Conservation (phyloP, 495 filamentous ascomycete genomes). For the Recurvomyces mirabilis region DNA sequence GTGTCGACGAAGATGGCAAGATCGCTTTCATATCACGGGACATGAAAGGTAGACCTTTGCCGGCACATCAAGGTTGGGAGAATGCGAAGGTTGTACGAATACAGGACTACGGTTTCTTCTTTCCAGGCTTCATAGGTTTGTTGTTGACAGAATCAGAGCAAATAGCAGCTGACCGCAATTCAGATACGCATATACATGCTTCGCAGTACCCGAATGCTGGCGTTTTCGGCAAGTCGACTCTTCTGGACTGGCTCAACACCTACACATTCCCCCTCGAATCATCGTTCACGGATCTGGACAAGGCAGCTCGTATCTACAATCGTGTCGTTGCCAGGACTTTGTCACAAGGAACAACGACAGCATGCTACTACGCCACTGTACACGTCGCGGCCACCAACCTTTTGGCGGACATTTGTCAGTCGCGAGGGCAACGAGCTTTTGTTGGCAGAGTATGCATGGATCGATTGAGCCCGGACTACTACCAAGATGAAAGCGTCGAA, state of each 20-base stretch:
- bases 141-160: neutral
- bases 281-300: slow-evolving; percentile 45
- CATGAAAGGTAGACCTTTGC: slow-evolving; percentile 29
- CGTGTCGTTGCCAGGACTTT: slow-evolving; percentile 68
- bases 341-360: slow-evolving; percentile 79
- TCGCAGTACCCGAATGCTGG: slow-evolving; percentile 87
- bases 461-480: slow-evolving; percentile 56
- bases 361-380: slow-evolving; percentile 84
- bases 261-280: slow-evolving; percentile 95
- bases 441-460: slow-evolving; percentile 93
- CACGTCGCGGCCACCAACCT: slow-evolving; percentile 75
- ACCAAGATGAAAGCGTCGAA: slow-evolving; percentile 54
- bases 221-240: slow-evolving; percentile 78
- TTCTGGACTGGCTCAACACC: slow-evolving; percentile 80
- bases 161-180: neutral
- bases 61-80: slow-evolving; percentile 39
- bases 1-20: slow-evolving; percentile 52
- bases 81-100: slow-evolving; percentile 29
- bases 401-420: slow-evolving; percentile 67
- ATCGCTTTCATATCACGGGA: slow-evolving; percentile 48
- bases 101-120: slow-evolving; percentile 55
- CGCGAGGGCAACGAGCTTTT: slow-evolving; percentile 73
- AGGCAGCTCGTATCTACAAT: slow-evolving; percentile 53
- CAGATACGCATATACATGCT: slow-evolving; percentile 87
- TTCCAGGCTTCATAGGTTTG: slow-evolving; percentile 82